phyloP scores from a whole-genome alignment of 2,329 filamentous ascomycete genomes.

The Diaporthe amygdali region DNA sequence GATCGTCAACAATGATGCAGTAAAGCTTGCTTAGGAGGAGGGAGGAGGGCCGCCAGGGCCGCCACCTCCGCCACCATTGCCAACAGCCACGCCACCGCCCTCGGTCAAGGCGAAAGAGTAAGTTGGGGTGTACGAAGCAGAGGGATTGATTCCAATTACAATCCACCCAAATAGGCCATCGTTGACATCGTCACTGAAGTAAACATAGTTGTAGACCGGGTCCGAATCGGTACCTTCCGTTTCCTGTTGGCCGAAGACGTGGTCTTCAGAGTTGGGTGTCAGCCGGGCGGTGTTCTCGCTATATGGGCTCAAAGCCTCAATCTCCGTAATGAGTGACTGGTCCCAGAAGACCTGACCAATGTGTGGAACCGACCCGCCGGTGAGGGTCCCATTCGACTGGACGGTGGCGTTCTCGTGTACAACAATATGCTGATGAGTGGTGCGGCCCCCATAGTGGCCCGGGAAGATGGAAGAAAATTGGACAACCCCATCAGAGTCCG shows the following conservation, averaged over 20 bases:
- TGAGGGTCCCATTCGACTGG: conserved; percentile 53
- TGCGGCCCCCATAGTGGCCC: conserved; percentile 49
- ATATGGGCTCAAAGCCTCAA: conserved; percentile 55
- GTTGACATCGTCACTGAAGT: conserved; percentile 54
- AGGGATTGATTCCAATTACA: conserved; percentile 50
- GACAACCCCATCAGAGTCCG: conserved; percentile 45
- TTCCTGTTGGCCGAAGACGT: conserved; percentile 45
- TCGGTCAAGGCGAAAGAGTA: conserved; percentile 17
- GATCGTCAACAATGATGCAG: rapidly evolving
- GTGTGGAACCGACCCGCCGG: conserved; percentile 56
- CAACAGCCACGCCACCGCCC: conserved; percentile 7
- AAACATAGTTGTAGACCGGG: conserved; percentile 61
- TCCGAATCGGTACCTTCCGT: conserved; percentile 37
- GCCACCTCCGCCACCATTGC: neutral
- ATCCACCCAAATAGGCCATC: conserved; percentile 60
- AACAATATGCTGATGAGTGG: conserved; percentile 43
- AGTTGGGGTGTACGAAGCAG: conserved; percentile 32
- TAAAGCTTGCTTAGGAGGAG: neutral
- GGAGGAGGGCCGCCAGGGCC: neutral
- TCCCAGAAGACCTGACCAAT: conserved; percentile 68
- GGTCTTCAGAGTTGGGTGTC: conserved; percentile 51
- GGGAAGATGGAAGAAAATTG: conserved; percentile 49
- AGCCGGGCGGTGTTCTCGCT: conserved; percentile 40
- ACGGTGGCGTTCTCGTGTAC: conserved; percentile 35
- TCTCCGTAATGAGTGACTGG: conserved; percentile 54